phyloP scores from a whole-genome alignment of 192 early-diverging fungal species.

The Martensiomyces pterosporus region DNA sequence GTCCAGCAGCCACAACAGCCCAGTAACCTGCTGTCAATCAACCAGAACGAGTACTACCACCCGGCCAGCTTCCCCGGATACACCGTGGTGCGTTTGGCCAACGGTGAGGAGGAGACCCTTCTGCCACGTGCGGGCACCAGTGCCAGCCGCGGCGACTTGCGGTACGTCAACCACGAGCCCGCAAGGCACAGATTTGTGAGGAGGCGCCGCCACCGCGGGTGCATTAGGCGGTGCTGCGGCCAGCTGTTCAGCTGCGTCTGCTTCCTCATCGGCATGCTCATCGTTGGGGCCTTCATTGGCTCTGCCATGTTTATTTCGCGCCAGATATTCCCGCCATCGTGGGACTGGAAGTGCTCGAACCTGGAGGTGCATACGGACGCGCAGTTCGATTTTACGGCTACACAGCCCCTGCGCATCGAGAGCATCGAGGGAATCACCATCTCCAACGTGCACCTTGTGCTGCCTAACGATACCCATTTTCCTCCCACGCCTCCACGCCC shows the following conservation, averaged over 20 bases:
- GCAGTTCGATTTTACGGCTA: conserved; percentile 1
- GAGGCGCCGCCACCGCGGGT: conserved; percentile 1
- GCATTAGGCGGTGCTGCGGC: conserved; percentile 8
- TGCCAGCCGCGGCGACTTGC: no score
- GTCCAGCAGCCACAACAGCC: not conserved
- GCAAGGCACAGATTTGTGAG: no score
- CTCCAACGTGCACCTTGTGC: conserved; percentile 15
- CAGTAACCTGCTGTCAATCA: not conserved
- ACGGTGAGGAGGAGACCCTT: conserved; percentile 22
- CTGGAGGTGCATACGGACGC: conserved; percentile 11
- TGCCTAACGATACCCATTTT: not conserved
- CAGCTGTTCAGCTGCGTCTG: conserved; percentile 19
- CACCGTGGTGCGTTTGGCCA: conserved; percentile 25
- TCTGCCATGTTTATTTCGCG: conserved; percentile 7
- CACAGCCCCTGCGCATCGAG: conserved; percentile 11
- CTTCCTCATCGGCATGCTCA: conserved; percentile 4
- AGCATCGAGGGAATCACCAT: conserved; percentile 24
- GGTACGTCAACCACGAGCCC: no score
- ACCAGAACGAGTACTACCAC: conserved; percentile 27
- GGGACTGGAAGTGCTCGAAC: conserved; percentile 17
- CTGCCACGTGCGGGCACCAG: conserved; percentile 6
- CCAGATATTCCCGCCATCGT: conserved; percentile 5
- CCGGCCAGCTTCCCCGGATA: conserved; percentile 48
- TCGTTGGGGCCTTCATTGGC: conserved; percentile 7
- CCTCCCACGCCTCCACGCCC: no score